A percentile compares a stretch with the other conserved stretches of the same genome.
Evolutionary conservation across 345 rosid species (phyloP).

Genomic region (Citrus medica): DNA sequence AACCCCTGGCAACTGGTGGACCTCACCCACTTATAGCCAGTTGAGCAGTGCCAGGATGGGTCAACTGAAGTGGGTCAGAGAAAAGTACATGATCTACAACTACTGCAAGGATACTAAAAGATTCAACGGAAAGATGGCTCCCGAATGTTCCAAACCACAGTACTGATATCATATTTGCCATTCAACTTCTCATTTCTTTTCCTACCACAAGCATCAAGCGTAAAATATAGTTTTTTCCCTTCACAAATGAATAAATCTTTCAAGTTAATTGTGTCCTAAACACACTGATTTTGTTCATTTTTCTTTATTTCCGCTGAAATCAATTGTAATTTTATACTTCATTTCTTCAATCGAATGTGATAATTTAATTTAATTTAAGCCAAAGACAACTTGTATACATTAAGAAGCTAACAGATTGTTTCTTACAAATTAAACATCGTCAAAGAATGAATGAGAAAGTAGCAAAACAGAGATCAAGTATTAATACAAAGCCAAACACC

Average conservation of each 20-base stretch:
- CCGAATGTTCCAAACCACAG: slow-evolving; percentile 60
- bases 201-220: background rate
- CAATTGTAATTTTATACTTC: background rate
- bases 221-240: background rate
- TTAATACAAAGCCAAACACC: slow-evolving; percentile 80
- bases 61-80: slow-evolving; percentile 48
- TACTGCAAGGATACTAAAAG: slow-evolving; percentile 61
- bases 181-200: slow-evolving; percentile 3
- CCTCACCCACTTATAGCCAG: slow-evolving; percentile 41
- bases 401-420: background rate
- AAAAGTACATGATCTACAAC: slow-evolving; percentile 59
- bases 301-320: background rate
- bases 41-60: slow-evolving; percentile 35
- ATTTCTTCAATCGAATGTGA: background rate
- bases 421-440: background rate
- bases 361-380: background rate
- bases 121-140: slow-evolving; percentile 60
- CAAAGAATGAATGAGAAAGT: background rate
- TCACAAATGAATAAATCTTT: background rate
- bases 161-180: slow-evolving; percentile 29
- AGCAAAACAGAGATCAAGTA: background rate
- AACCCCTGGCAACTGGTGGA: slow-evolving; percentile 58
- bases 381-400: background rate
- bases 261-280: background rate
- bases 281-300: background rate